phyloP scores from a whole-genome alignment of 495 filamentous ascomycete genomes.

The Neurospora sp. region DNA sequence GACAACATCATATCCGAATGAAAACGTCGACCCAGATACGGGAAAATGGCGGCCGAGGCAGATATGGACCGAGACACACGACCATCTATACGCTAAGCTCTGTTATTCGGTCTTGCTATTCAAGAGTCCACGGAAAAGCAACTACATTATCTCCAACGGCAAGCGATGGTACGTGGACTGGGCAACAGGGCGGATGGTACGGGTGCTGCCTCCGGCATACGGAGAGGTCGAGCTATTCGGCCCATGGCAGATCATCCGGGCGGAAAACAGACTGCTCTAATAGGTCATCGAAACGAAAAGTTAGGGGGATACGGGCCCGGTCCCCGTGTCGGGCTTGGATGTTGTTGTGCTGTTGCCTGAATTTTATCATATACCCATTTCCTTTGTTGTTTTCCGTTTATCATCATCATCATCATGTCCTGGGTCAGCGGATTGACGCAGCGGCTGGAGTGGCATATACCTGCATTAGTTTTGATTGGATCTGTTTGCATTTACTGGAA shows the following conservation, averaged over 20 bases:
- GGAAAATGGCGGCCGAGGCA: conserved; percentile 44
- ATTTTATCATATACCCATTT: not conserved
- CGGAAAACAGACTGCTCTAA: conserved; percentile 26
- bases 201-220: conserved; percentile 31
- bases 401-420: not conserved
- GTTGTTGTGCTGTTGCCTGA: not conserved
- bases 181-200: conserved; percentile 32
- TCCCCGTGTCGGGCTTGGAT: no score
- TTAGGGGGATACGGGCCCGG: not conserved
- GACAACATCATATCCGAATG: conserved; percentile 26
- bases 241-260: conserved; percentile 26
- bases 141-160: conserved; percentile 35
- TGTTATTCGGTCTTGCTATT: conserved; percentile 42
- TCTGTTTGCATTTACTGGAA: not conserved
- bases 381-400: not conserved
- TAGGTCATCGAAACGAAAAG: not conserved
- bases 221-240: conserved; percentile 28
- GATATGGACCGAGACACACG: conserved; percentile 36
- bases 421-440: not conserved
- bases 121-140: conserved; percentile 34
- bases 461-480: not conserved
- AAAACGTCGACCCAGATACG: conserved; percentile 23
- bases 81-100: conserved; percentile 42
- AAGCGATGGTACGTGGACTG: conserved; percentile 41
- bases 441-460: not conserved